Percentiles rank a stretch among this genome's conserved stretches.
phyloP scores from a whole-genome alignment of 371 early-diverging fungal genomes.

The Mortierella sp. region DNA sequence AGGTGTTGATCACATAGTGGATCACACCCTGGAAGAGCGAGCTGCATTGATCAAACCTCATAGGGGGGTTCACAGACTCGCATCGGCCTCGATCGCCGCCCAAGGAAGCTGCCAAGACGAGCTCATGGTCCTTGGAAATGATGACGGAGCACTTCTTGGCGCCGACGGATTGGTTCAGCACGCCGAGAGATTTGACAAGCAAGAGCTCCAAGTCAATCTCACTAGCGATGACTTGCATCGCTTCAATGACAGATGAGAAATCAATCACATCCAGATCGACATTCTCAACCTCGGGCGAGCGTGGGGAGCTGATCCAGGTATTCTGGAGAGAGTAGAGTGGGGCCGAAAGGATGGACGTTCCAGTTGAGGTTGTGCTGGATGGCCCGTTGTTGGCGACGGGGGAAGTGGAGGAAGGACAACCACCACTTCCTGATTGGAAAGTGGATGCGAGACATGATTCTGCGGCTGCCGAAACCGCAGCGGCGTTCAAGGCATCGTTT shows the following conservation, averaged over 20 bases:
- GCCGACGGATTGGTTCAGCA: slow-evolving; percentile 49
- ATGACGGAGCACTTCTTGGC: slow-evolving; percentile 46
- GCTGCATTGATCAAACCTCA: slow-evolving; percentile 32
- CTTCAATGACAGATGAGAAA: slow-evolving; percentile 56
- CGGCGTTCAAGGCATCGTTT: slow-evolving; percentile 32
- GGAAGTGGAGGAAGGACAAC: background rate
- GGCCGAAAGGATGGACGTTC: slow-evolving; percentile 10
- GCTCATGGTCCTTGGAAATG: slow-evolving; percentile 44
- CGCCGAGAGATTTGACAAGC: slow-evolving; percentile 51
- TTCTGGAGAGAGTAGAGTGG: slow-evolving; percentile 30
- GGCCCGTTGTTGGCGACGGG: slow-evolving; percentile 1
- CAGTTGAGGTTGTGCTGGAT: slow-evolving; percentile 16
- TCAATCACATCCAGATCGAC: slow-evolving; percentile 51
- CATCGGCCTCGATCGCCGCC: slow-evolving; percentile 37
- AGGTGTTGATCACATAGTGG: slow-evolving; percentile 55
- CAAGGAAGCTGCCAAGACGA: slow-evolving; percentile 43
- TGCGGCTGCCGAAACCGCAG: slow-evolving; percentile 38
- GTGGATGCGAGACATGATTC: slow-evolving; percentile 20
- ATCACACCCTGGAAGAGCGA: slow-evolving; percentile 49
- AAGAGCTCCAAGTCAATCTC: slow-evolving; percentile 50
- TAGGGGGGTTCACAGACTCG: slow-evolving; percentile 45
- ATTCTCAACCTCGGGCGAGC: slow-evolving; percentile 46
- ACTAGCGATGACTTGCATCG: slow-evolving; percentile 56
- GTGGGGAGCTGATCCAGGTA: slow-evolving; percentile 32
- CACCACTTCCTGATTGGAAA: slow-evolving; percentile 11